Evolutionary conservation across 2,329 filamentous ascomycete genomes (phyloP), one percentile per base, ranked within the genome.

Genomic region (Ustilaginoidea virens): DNA sequence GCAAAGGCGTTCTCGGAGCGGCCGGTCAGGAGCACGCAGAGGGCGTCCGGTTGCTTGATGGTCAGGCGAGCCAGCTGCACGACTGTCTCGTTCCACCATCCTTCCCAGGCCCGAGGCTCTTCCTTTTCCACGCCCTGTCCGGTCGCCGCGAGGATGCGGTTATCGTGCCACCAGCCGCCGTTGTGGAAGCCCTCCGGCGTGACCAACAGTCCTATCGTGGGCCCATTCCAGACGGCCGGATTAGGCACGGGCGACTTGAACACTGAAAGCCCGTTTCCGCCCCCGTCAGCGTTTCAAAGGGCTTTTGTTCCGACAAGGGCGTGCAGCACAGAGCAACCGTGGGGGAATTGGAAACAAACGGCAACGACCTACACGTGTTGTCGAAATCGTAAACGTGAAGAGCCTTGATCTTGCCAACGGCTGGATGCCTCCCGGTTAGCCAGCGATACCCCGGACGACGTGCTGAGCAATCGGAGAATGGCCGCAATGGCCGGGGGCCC

Each of bases 331-430:
- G n/a, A n/a, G n/a, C n/a, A n/a, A n/a, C n/a, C n/a, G n/a, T n/a
- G n/a, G n/a, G n/a, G n/a, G n/a, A n/a, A n/a, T n/a, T n/a, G n/a
- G n/a, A n/a, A n/a, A n/a, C n/a, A n/a, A n/a, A n/a, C n/a, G n/a
- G n/a, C 7, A 9, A 31, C 21, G 28, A 39, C 76, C 50, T 60
- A 87, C 81, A 59, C 21, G 87, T 96, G 48, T 98, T 96, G 55
- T 98, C 90, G 52, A 96, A 98, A 53, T 98, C 90, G 58, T 96
- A 96, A 41, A 98, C 69, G 48, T 96, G 87, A 29, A 98, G 73
- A 7, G 73, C 59, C 49, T 72, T 82, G 53, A 96, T 77, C 31
- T 71, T 62, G 23, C 78, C 63, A 8, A 74, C 63, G 18, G 70
- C 68, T 69, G 39, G n/a, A n/a, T n/a, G n/a, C n/a, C n/a, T n/a